phyloP scores from a whole-genome alignment of 169 alveolate species.

The Eimeria falciformis region DNA sequence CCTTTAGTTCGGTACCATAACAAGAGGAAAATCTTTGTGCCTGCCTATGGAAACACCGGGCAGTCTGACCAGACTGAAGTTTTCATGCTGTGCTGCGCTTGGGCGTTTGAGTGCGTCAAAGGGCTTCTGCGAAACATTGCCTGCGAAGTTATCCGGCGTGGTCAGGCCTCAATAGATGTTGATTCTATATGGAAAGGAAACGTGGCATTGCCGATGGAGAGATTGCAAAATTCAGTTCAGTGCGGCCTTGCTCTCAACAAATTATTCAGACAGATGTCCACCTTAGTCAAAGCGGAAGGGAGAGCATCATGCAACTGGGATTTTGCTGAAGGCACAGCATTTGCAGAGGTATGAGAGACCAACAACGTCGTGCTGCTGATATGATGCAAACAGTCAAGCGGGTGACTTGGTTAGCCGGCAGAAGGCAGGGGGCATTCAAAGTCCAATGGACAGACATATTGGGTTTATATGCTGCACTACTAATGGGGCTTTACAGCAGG shows the following conservation, averaged over 20 bases:
- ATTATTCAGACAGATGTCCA: slow-evolving; percentile 87
- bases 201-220: slow-evolving; percentile 67
- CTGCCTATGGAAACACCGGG: too few relatives aligned
- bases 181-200: slow-evolving; percentile 90
- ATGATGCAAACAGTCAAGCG: too few relatives aligned
- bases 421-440: too few relatives aligned
- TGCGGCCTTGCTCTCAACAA: slow-evolving; percentile 94
- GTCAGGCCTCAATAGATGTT: slow-evolving; percentile 91
- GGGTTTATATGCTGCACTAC: too few relatives aligned
- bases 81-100: too few relatives aligned
- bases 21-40: too few relatives aligned
- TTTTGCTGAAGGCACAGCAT: slow-evolving; percentile 92
- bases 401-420: too few relatives aligned
- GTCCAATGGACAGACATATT: too few relatives aligned
- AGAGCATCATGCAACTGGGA: slow-evolving; percentile 87
- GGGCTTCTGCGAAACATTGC: slow-evolving; percentile 94
- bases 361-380: too few relatives aligned
- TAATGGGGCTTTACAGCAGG: too few relatives aligned
- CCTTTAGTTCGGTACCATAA: too few relatives aligned
- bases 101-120: slow-evolving; percentile 72
- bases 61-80: too few relatives aligned
- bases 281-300: slow-evolving; percentile 84
- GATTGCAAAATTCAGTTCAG: slow-evolving; percentile 89
- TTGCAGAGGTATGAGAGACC: slow-evolving; percentile 93
- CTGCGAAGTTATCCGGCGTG: slow-evolving; percentile 92